These are phyloP conservation scores for Leccinum truebloodii DNA, from an alignment of 768 basidiomycete genomes.

Conservation along the genomic window DNA sequence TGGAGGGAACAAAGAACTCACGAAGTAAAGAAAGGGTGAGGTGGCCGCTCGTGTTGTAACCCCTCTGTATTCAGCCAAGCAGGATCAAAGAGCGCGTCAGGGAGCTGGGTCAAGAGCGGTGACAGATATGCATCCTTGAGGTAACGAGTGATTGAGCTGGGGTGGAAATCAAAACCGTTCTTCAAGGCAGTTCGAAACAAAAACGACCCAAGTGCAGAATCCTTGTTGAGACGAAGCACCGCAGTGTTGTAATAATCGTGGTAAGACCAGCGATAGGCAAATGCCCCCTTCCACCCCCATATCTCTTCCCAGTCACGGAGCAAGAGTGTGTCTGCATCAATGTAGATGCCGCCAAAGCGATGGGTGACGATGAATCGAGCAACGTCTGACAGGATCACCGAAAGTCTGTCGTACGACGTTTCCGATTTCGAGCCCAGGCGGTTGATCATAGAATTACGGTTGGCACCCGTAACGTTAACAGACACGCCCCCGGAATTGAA, in stretches of 20 bases:
- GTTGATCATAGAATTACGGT: constrained; percentile 30
- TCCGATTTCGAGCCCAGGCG: constrained; percentile 60
- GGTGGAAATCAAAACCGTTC: constrained; percentile 93
- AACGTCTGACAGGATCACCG: constrained; percentile 93
- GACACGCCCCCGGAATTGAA: constrained; percentile 89
- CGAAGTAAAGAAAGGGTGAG: constrained; percentile 90
- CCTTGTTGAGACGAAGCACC: constrained; percentile 84
- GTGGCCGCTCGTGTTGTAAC: constrained; percentile 86
- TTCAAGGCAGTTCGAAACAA: constrained; percentile 90
- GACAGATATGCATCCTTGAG: constrained; percentile 82
- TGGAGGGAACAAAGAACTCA: constrained; percentile 34
- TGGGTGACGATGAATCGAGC: constrained; percentile 95
- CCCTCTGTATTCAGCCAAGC: constrained; percentile 94
- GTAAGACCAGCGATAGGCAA: constrained; percentile 94
- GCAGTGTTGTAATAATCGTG: constrained; percentile 93
- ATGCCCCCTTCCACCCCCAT: constrained; percentile 93
- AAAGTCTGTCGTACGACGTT: constrained; percentile 72
- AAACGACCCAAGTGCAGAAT: constrained; percentile 86
- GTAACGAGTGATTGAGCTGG: constrained; percentile 87
- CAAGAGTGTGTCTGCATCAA: constrained; percentile 92
- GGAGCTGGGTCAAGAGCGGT: constrained; percentile 72
- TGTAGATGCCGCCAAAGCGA: constrained; percentile 91
- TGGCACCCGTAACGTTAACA: constrained; percentile 50
- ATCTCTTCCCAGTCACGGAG: constrained; percentile 96
- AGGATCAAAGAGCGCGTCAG: constrained; percentile 91